phyloP scores from a whole-genome alignment of 352 stramenopile genomes.

The Phytopythium delawarense region DNA sequence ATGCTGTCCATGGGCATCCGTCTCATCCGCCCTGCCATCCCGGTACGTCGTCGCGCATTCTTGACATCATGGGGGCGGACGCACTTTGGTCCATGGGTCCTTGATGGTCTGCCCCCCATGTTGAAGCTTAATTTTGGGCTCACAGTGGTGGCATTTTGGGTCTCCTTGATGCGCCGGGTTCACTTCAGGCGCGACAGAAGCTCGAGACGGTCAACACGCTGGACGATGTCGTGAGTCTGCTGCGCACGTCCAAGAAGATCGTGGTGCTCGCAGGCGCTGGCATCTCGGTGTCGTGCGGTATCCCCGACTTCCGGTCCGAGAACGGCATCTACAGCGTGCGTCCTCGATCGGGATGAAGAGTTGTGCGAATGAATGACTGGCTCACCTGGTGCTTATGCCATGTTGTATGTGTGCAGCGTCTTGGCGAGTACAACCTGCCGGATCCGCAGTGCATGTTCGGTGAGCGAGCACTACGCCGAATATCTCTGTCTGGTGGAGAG shows the following conservation, averaged over 20 bases:
- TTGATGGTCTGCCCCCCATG: background rate
- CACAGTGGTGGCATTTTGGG: background rate
- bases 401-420: slow-evolving; percentile 26
- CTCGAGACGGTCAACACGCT: slow-evolving; percentile 55
- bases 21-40: slow-evolving; percentile 61
- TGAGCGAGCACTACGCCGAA: slow-evolving; percentile 13
- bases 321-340: slow-evolving; percentile 89
- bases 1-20: slow-evolving; percentile 85
- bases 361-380: background rate
- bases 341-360: slow-evolving; percentile 11
- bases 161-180: background rate
- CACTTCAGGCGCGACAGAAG: slow-evolving; percentile 34
- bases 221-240: slow-evolving; percentile 68
- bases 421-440: slow-evolving; percentile 78
- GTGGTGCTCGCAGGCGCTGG: slow-evolving; percentile 92
- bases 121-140: slow-evolving; percentile 9
- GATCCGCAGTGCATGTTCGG: slow-evolving; percentile 88
- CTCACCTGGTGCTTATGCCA: background rate
- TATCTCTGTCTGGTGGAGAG: background rate
- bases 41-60: slow-evolving; percentile 22
- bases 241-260: slow-evolving; percentile 83
- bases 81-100: slow-evolving; percentile 2
- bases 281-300: slow-evolving; percentile 96
- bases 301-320: slow-evolving; percentile 97
- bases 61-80: slow-evolving; percentile 1